phyloP scores from a whole-genome alignment of 345 rosid species.

The Euclidium syriacum region DNA sequence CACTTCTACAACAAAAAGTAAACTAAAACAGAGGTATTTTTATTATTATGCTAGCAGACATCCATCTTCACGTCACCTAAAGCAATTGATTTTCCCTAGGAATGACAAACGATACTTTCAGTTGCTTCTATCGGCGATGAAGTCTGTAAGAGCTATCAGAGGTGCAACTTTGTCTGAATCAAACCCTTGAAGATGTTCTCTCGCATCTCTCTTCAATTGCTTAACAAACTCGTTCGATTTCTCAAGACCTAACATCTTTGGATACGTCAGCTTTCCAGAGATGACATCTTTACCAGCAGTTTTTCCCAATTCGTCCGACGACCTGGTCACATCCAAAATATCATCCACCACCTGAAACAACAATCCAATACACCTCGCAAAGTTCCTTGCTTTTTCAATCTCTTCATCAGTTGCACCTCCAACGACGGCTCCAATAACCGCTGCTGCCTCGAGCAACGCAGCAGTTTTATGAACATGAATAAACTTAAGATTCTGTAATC shows the following conservation, averaged over 20 bases:
- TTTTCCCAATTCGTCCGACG: slow-evolving; percentile 76
- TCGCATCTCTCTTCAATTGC: slow-evolving; percentile 56
- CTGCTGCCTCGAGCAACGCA: slow-evolving; percentile 62
- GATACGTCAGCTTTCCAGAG: slow-evolving; percentile 70
- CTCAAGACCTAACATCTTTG: slow-evolving; percentile 69
- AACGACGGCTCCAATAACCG: slow-evolving; percentile 71
- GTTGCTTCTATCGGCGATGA: slow-evolving; percentile 69
- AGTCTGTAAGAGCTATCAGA: slow-evolving; percentile 72
- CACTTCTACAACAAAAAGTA: no score
- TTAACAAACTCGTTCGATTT: slow-evolving; percentile 52
- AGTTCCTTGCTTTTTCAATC: slow-evolving; percentile 66
- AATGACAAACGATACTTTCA: no score
- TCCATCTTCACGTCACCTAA: no score
- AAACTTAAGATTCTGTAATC: slow-evolving; percentile 56
- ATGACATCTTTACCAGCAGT: slow-evolving; percentile 83
- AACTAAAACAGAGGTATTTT: no score
- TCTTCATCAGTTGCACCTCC: slow-evolving; percentile 67
- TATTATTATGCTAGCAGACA: no score
- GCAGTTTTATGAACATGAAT: slow-evolving; percentile 84
- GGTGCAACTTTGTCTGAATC: slow-evolving; percentile 69
- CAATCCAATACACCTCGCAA: slow-evolving; percentile 61
- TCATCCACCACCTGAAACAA: slow-evolving; percentile 94
- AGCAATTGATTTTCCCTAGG: no score
- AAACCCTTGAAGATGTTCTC: slow-evolving; percentile 48
- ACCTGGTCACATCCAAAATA: slow-evolving; percentile 74